Evolutionary conservation across 257 asterid genomes (phyloP), one percentile per base, ranked within the genome.

Genomic region (Perilla frutescens): DNA sequence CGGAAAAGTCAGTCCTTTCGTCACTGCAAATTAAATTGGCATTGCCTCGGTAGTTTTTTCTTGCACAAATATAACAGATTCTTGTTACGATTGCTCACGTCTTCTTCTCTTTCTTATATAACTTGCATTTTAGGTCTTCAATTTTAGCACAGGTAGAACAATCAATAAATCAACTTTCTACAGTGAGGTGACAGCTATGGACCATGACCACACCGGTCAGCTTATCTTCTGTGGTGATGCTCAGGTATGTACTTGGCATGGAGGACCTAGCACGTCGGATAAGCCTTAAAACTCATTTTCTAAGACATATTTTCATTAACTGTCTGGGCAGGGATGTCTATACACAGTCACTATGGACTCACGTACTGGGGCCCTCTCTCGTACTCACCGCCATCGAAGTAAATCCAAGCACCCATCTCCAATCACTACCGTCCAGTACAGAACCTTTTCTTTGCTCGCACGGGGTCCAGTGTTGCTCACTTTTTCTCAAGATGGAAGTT

Each of bases 191-290:
- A 92, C 99, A 62, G 96, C 99, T 50, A 86, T 95, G 96, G 99
- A 95, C 83, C 97, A 90, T 66, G 98, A 95, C 84, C 98, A 90
- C 83, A 90, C 97, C 2, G 99, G 99, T 78, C 97, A 87, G 75
- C 91, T 95, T 77, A 87, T 90, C 64, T 95, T 92, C 84, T 92
- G 99, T 68, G 98, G 99, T 12, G 99, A 92, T 71, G 80, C 91
- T 74, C 96, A 90, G 98, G 99, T 95, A 75, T 73, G 83, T 49
- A 31, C 47, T 59, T 61, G 58, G 10, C 77, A 40, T 34, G 29
- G 62, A 53, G 49, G 53, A 29, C 75, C 50, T 49, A 57, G 36
- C 70, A 40, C 32, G 9, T 63, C 44, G 72, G 37, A 44, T 77
- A 71, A 62, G 56, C 76, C 70, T 44, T 44, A 5, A 36, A 45